Evolutionary conservation across 2,329 filamentous ascomycete genomes (phyloP).

Genomic region (Grosmannia huntii): DNA sequence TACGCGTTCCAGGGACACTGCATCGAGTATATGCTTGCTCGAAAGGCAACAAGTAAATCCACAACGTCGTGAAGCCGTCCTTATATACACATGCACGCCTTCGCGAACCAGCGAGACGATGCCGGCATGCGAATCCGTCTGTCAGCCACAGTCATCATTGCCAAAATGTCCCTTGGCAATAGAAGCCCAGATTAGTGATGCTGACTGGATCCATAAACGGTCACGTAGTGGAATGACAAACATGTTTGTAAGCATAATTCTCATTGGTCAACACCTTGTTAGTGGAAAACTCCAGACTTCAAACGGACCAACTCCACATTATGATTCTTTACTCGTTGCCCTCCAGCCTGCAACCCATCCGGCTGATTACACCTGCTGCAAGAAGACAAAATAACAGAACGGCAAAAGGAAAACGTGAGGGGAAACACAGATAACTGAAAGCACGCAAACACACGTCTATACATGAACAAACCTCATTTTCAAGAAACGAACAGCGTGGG

Average conservation of each 20-base stretch:
- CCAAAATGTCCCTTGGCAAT: neutral
- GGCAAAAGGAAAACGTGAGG: neutral
- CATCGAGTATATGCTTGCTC: neutral
- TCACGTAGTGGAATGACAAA: neutral
- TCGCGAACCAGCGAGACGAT: conserved; percentile 9
- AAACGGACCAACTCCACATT: too few species aligned
- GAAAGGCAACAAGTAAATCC: neutral
- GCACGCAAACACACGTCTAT: neutral
- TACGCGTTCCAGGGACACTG: neutral
- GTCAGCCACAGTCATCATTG: neutral
- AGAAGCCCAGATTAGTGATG: neutral
- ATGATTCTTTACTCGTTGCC: neutral
- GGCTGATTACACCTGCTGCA: neutral
- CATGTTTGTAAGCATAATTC: neutral
- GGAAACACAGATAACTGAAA: neutral
- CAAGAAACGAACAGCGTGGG: neutral
- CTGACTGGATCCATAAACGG: neutral
- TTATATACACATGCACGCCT: neutral
- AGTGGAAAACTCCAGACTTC: neutral
- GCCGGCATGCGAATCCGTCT: neutral
- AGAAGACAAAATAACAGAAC: neutral
- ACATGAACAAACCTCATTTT: neutral
- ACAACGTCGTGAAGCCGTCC: neutral
- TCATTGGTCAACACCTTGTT: neutral
- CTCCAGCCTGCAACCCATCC: neutral